Evolutionary conservation across 2,329 filamentous ascomycete genomes (phyloP).

Genomic region (Ophiostoma himal-ulmi): DNA sequence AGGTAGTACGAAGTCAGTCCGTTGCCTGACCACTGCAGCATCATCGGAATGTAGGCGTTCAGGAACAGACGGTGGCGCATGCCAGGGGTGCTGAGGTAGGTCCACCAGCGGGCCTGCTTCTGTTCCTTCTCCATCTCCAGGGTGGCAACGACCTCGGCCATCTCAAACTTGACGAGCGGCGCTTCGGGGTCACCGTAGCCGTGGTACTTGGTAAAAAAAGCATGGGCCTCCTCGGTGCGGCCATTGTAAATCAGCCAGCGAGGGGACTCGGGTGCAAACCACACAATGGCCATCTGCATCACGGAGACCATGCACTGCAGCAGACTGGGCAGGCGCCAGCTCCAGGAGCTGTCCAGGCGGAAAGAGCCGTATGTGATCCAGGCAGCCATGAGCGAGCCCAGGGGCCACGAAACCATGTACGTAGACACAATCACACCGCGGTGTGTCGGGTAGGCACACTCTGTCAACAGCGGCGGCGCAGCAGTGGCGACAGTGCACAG

Average conservation of each 20-base stretch:
- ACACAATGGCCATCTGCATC: conserved; percentile 20
- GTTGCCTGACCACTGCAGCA: conserved; percentile 24
- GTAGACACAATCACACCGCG: conserved; percentile 68
- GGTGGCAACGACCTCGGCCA: conserved; percentile 29
- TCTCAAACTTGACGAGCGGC: conserved; percentile 24
- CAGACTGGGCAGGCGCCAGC: conserved; percentile 39
- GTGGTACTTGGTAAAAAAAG: conserved; percentile 30
- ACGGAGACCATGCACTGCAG: conserved; percentile 34
- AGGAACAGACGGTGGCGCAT: conserved; percentile 26
- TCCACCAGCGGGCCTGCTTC: conserved; percentile 18
- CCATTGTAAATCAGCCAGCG: conserved; percentile 22
- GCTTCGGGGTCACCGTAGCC: conserved; percentile 19
- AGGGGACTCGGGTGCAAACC: conserved; percentile 24
- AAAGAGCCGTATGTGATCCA: conserved; percentile 65
- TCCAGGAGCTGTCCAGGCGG: conserved; percentile 27
- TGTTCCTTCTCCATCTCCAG: conserved; percentile 34
- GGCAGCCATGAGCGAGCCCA: conserved; percentile 64
- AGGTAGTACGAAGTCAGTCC: conserved; percentile 36
- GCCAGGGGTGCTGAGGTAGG: conserved; percentile 22
- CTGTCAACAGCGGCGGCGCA: conserved; percentile 32
- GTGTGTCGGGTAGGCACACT: conserved; percentile 72
- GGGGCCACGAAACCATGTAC: conserved; percentile 77
- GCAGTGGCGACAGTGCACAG: conserved; percentile 41
- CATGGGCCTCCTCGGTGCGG: conserved; percentile 36
- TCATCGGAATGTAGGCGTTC: conserved; percentile 22